Conservation (phyloP, 495 filamentous ascomycete species). For the Hypomontagnella monticulosa region DNA sequence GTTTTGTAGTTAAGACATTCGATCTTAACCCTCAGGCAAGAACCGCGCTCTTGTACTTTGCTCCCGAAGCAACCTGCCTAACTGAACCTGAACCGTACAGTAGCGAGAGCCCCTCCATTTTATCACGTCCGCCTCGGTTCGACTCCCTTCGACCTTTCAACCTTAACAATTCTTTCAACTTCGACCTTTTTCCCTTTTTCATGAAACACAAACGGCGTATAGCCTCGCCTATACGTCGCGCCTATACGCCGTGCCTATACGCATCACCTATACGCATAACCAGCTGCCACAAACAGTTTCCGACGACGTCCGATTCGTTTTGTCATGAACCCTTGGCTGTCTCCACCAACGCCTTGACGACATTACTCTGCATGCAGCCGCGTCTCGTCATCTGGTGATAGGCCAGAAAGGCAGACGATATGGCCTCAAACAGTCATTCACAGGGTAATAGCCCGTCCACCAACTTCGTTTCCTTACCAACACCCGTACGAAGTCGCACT, state of each 20-base stretch:
- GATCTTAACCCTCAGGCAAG: too few relatives aligned
- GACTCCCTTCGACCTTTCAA: constrained; percentile 3
- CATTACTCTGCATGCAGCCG: constrained; percentile 32
- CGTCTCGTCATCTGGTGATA: constrained; percentile 13
- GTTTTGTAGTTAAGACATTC: not conserved
- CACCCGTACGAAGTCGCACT: constrained; percentile 8
- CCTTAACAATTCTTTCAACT: not conserved
- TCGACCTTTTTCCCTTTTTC: constrained; percentile 5
- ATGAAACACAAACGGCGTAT: not conserved
- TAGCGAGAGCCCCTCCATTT: too few relatives aligned
- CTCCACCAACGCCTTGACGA: not conserved
- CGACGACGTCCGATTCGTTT: constrained; percentile 20
- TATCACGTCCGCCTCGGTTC: too few relatives aligned
- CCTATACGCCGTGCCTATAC: constrained; percentile 15
- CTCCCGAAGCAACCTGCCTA: constrained; percentile 1
- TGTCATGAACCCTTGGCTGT: constrained; percentile 22
- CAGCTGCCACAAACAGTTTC: constrained; percentile 10
- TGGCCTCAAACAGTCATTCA: constrained; percentile 33
- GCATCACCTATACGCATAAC: constrained; percentile 24
- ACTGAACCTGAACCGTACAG: too few relatives aligned
- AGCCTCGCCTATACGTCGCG: constrained; percentile 10
- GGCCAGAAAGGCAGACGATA: constrained; percentile 26
- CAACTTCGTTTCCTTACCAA: not conserved
- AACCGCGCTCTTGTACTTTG: not conserved
- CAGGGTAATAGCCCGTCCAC: constrained; percentile 33